phyloP scores from a whole-genome alignment of 2,329 filamentous ascomycete species.

The Penicillium sp. region DNA sequence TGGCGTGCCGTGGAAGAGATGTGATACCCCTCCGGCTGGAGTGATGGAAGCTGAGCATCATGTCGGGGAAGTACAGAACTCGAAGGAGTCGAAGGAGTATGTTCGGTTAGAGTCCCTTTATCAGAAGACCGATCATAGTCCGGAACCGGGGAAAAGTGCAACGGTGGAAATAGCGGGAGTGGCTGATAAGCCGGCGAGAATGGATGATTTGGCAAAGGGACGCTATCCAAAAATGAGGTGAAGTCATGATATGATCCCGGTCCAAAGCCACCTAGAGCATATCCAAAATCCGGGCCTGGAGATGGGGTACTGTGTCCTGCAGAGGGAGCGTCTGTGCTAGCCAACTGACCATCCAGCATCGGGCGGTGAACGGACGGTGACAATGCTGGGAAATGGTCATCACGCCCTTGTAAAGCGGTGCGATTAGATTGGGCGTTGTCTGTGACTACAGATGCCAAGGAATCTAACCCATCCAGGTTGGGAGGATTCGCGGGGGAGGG shows the following conservation, averaged over 20 bases:
- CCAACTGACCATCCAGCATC: constrained; percentile 8
- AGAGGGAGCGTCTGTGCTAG: constrained; percentile 11
- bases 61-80: constrained; percentile 34
- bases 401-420: constrained; percentile 6
- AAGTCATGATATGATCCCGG: constrained; percentile 30
- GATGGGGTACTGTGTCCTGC: constrained; percentile 21
- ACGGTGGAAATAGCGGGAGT: constrained; percentile 30
- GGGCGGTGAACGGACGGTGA: constrained; percentile 13
- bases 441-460: constrained; percentile 29
- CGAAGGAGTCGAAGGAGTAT: constrained; percentile 20
- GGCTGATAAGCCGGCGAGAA: constrained; percentile 35
- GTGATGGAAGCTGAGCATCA: constrained; percentile 33
- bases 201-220: constrained; percentile 33
- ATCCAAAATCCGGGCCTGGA: constrained; percentile 25
- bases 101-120: constrained; percentile 13
- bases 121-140: constrained; percentile 26
- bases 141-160: constrained; percentile 25
- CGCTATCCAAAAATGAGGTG: constrained; percentile 35
- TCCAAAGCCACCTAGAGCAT: constrained; percentile 13
- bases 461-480: constrained; percentile 27
- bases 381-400: constrained; percentile 10
- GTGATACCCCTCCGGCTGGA: constrained; percentile 32
- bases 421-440: constrained; percentile 16
- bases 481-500: constrained; percentile 19
- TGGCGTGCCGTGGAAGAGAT: constrained; percentile 24